A percentile compares a stretch with the other conserved stretches of the same genome.
Evolutionary conservation across 371 early-diverging fungal genomes (phyloP).

Genomic region (Blakeslea trispora): DNA sequence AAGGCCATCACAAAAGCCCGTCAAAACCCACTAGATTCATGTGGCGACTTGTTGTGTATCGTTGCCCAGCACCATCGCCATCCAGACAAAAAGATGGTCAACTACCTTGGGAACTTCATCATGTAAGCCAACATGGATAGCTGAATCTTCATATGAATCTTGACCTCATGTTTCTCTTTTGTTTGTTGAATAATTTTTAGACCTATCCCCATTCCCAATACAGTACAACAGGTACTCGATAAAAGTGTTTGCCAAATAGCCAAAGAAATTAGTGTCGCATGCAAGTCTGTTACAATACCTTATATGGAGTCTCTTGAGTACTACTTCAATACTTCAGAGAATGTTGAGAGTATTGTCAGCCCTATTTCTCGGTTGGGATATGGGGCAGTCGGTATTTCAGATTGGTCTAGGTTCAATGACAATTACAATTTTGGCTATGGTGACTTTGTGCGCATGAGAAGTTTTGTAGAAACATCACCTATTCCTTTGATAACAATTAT

Average conservation of each 20-base stretch:
- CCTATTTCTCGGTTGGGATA: conserved; percentile 8
- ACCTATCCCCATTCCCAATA: conserved; percentile 9
- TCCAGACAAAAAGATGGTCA: conserved; percentile 17
- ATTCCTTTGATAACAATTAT: conserved; percentile 12
- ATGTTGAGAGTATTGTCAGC: conserved; percentile 7
- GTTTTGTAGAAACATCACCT: conserved; percentile 23
- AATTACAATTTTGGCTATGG: conserved; percentile 18
- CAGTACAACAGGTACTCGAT: conserved; percentile 5
- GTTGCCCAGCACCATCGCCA: conserved; percentile 11
- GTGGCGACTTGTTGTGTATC: conserved; percentile 16
- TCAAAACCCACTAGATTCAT: neutral
- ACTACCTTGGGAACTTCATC: conserved; percentile 21
- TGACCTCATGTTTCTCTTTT: neutral
- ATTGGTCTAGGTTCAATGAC: conserved; percentile 19
- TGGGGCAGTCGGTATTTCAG: conserved; percentile 18
- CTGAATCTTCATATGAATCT: neutral
- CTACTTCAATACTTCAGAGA: conserved; percentile 10
- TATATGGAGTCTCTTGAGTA: conserved; percentile 25
- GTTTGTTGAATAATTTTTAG: neutral
- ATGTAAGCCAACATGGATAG: conserved; percentile 8
- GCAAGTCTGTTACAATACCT: conserved; percentile 6
- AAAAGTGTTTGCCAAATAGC: conserved; percentile 10
- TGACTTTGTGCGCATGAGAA: conserved; percentile 4
- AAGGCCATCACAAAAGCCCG: conserved; percentile 15
- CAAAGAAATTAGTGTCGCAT: conserved; percentile 1